Evolutionary conservation across 2,329 filamentous ascomycete species (phyloP).

Genomic region (Penicillium hordei): DNA sequence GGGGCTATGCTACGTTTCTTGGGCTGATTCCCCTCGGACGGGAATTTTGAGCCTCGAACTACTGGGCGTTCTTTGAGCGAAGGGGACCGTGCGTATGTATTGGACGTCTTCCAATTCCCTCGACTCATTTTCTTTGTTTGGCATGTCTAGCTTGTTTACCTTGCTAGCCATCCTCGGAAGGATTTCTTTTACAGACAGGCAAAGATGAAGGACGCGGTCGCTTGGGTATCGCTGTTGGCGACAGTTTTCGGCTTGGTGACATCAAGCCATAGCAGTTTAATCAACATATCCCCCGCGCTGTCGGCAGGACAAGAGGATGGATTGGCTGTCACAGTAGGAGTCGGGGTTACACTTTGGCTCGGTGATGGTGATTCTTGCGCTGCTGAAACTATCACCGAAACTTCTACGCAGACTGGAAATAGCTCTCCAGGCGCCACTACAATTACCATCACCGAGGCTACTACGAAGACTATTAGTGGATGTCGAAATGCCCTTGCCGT

Average conservation of each 20-base stretch:
- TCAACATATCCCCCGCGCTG: background rate
- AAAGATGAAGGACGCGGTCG: constrained; percentile 12
- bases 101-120: background rate
- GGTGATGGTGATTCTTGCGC: constrained; percentile 9
- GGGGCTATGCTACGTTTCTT: background rate
- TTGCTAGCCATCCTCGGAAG: background rate
- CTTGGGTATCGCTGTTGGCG: constrained; percentile 16
- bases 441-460: background rate
- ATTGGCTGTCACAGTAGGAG: constrained; percentile 1
- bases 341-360: constrained; percentile 9
- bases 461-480: background rate
- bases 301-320: background rate
- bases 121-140: background rate
- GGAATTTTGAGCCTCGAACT: background rate
- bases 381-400: background rate
- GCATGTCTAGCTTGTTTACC: background rate
- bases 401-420: background rate
- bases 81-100: background rate
- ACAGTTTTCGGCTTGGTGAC: background rate
- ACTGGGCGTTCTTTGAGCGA: background rate
- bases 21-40: background rate
- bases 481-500: background rate
- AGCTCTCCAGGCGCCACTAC: background rate
- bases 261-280: background rate
- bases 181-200: background rate